phyloP scores from a whole-genome alignment of 768 basidiomycete genomes.

The Collybia sordida region DNA sequence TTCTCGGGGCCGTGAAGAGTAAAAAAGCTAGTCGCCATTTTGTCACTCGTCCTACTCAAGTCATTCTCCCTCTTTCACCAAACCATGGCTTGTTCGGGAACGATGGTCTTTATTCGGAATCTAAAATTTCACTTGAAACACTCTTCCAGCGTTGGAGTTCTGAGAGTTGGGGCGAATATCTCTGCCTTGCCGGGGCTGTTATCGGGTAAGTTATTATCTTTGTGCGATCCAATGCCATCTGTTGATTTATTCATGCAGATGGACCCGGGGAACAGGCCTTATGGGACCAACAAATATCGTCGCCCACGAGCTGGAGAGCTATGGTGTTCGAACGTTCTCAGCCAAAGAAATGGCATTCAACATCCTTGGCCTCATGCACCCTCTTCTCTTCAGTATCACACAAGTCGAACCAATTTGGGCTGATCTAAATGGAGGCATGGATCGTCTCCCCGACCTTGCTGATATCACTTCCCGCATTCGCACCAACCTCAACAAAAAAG shows the following conservation, averaged over 20 bases:
- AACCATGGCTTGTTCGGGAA: slow-evolving; percentile 98
- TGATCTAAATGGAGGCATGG: slow-evolving; percentile 98
- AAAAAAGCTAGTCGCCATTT: slow-evolving; percentile 98
- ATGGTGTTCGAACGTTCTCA: slow-evolving; percentile 97
- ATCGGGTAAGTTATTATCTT: slow-evolving; percentile 69
- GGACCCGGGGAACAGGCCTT: slow-evolving; percentile 97
- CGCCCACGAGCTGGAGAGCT: slow-evolving; percentile 88
- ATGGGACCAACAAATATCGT: slow-evolving; percentile 96
- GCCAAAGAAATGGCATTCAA: slow-evolving; percentile 99
- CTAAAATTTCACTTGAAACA: slow-evolving; percentile 97
- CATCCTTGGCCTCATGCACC: slow-evolving; percentile 98
- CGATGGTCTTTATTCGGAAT: slow-evolving; percentile 97
- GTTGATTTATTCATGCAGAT: slow-evolving; percentile 46
- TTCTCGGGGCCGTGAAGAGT: slow-evolving; percentile 95
- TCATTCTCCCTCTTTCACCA: slow-evolving; percentile 95
- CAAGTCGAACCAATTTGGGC: slow-evolving; percentile 99
- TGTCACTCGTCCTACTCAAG: slow-evolving; percentile 97
- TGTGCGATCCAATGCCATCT: slow-evolving; percentile 1
- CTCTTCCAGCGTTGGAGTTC: slow-evolving; percentile 98
- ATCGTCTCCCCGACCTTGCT: slow-evolving; percentile 91
- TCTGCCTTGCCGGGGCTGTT: slow-evolving; percentile 96
- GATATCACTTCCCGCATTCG: slow-evolving; percentile 91
- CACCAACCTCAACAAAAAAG: slow-evolving; percentile 75
- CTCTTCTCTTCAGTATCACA: slow-evolving; percentile 97
- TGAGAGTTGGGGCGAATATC: slow-evolving; percentile 98